These are phyloP conservation scores for Naganishia liquefaciens DNA, from an alignment of 1,284 basidiomycete species.

Conservation along the genomic window DNA sequence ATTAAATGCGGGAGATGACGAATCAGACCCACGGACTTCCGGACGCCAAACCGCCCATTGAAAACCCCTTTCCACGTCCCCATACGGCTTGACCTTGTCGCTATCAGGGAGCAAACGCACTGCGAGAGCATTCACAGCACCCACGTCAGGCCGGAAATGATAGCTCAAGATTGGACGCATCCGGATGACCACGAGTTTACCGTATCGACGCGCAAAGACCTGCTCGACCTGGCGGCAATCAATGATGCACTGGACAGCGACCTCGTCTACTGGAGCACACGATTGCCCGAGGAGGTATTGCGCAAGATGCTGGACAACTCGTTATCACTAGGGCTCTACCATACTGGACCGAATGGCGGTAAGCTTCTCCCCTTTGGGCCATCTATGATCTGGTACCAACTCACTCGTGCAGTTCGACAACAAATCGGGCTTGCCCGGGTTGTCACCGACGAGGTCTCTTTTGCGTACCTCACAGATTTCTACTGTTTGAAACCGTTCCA, in stretches of 20 bases:
- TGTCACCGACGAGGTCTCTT: slow-evolving; percentile 31
- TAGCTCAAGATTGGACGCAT: slow-evolving; percentile 9
- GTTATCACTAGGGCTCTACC: slow-evolving; percentile 22
- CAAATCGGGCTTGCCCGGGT: slow-evolving; percentile 22
- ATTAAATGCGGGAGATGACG: no score
- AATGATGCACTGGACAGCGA: slow-evolving; percentile 28
- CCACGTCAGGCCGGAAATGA: slow-evolving; percentile 8
- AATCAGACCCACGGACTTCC: no score
- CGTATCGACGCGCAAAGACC: slow-evolving; percentile 25
- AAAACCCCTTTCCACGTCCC: no score
- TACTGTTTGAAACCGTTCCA: slow-evolving; percentile 25
- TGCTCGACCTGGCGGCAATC: slow-evolving; percentile 16
- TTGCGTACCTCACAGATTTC: slow-evolving; percentile 33
- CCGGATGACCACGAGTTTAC: slow-evolving; percentile 17
- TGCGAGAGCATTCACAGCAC: no score
- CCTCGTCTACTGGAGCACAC: slow-evolving; percentile 18
- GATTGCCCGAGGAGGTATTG: slow-evolving; percentile 17
- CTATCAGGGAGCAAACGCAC: no score
- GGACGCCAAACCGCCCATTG: no score
- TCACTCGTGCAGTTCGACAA: not conserved
- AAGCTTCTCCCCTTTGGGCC: not conserved
- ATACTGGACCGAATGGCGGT: slow-evolving; percentile 1
- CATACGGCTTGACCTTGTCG: no score
- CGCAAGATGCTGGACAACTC: slow-evolving; percentile 29
- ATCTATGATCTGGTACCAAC: not conserved